These are phyloP conservation scores for Ramularia endophylla DNA, from an alignment of 2,329 filamentous ascomycete species.

Conservation along the genomic window DNA sequence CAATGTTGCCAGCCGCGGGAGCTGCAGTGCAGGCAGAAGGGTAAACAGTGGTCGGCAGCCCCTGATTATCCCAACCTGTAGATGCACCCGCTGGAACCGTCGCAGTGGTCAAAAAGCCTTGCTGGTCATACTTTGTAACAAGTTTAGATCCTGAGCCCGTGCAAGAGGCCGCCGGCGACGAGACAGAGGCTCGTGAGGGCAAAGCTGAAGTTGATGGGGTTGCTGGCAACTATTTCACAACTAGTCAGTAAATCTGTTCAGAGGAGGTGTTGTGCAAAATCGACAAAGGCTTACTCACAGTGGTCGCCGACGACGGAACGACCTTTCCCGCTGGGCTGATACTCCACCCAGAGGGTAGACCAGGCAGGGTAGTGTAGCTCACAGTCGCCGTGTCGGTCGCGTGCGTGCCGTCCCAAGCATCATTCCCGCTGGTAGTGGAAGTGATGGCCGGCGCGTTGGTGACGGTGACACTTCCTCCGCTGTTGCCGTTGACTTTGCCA, in stretches of 20 bases:
- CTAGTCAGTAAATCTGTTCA: slow-evolving; percentile 21
- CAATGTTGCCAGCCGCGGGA: background rate
- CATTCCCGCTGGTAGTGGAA: slow-evolving; percentile 55
- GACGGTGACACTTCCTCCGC: slow-evolving; percentile 49
- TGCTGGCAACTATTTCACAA: slow-evolving; percentile 27
- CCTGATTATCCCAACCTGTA: slow-evolving; percentile 42
- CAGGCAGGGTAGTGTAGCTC: slow-evolving; percentile 43
- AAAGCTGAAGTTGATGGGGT: slow-evolving; percentile 49
- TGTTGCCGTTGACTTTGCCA: slow-evolving; percentile 59
- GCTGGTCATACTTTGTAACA: slow-evolving; percentile 43
- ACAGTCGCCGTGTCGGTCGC: slow-evolving; percentile 33
- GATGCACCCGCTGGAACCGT: slow-evolving; percentile 35
- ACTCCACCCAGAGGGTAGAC: slow-evolving; percentile 73
- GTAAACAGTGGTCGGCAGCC: slow-evolving; percentile 38
- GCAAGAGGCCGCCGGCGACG: slow-evolving; percentile 40
- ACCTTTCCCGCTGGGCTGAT: slow-evolving; percentile 75
- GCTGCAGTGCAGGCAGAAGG: slow-evolving; percentile 17
- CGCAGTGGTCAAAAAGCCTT: slow-evolving; percentile 46
- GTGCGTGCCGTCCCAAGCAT: slow-evolving; percentile 59
- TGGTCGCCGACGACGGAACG: slow-evolving; percentile 62
- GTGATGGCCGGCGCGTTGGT: slow-evolving; percentile 56
- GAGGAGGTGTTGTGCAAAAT: slow-evolving; percentile 25
- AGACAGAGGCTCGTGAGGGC: slow-evolving; percentile 42
- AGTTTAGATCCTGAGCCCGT: slow-evolving; percentile 37
- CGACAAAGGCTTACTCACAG: slow-evolving; percentile 53